Evolutionary conservation across 257 asterid genomes (phyloP).

Genomic region (Schizonepeta tenuifolia): DNA sequence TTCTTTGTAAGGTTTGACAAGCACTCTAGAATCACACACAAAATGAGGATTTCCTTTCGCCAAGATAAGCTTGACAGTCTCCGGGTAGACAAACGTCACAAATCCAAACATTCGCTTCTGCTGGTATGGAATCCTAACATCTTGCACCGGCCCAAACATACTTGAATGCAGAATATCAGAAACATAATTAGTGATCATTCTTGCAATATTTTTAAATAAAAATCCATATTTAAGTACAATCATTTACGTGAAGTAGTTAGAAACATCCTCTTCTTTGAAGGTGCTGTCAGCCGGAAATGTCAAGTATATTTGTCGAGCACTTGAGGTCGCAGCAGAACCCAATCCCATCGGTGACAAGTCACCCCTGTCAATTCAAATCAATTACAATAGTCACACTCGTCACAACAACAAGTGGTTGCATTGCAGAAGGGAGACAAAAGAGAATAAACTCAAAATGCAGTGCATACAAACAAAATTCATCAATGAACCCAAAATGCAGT

Average conservation of each 20-base stretch:
- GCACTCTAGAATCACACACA: conserved; percentile 92
- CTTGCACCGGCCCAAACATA: conserved; percentile 90
- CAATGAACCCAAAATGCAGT: neutral
- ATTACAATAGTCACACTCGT: conserved; percentile 46
- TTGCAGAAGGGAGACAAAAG: neutral
- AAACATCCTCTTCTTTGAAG: conserved; percentile 89
- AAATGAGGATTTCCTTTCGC: conserved; percentile 97
- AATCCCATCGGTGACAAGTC: conserved; percentile 59
- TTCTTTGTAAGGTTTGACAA: conserved; percentile 94
- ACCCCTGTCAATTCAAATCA: conserved; percentile 44
- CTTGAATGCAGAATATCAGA: conserved; percentile 40
- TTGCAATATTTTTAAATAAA: conserved; percentile 8
- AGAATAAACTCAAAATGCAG: neutral
- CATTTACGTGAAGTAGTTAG: conserved; percentile 75
- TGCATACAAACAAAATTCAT: neutral
- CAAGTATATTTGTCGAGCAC: conserved; percentile 76
- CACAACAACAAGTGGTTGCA: conserved; percentile 38
- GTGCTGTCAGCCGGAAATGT: conserved; percentile 94
- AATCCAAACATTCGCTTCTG: conserved; percentile 95
- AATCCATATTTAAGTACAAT: neutral
- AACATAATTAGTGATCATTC: conserved; percentile 23
- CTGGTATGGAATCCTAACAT: conserved; percentile 94
- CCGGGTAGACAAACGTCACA: conserved; percentile 79
- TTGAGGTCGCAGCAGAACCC: conserved; percentile 55
- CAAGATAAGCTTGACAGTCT: conserved; percentile 83